Percentiles rank a stretch among this genome's conserved stretches.
Conservation (phyloP, 2,329 filamentous ascomycete genomes). For the Claviceps monticola region DNA sequence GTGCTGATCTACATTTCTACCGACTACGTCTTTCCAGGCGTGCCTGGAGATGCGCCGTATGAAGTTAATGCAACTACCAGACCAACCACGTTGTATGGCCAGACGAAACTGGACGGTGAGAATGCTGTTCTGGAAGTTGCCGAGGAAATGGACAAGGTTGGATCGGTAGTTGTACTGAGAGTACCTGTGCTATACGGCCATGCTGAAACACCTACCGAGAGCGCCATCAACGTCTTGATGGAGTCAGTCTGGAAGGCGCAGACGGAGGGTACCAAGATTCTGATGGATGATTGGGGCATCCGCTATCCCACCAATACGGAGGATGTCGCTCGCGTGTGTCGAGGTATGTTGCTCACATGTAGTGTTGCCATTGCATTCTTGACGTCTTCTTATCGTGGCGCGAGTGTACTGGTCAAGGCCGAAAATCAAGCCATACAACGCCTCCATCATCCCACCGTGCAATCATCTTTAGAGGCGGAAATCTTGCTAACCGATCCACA, state of each 20-base stretch:
- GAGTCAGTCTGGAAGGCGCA: slow-evolving; percentile 64
- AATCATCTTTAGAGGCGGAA: neutral
- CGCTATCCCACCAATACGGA: slow-evolving; percentile 83
- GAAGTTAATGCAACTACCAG: slow-evolving; percentile 45
- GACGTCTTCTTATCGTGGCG: neutral
- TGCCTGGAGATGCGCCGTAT: slow-evolving; percentile 72
- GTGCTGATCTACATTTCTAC: slow-evolving; percentile 69
- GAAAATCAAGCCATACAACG: neutral
- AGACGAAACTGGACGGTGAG: slow-evolving; percentile 48
- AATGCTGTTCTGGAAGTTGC: slow-evolving; percentile 52
- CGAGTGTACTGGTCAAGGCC: neutral
- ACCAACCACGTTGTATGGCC: slow-evolving; percentile 64
- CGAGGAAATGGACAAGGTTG: slow-evolving; percentile 30
- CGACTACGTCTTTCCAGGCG: slow-evolving; percentile 67
- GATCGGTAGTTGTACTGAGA: slow-evolving; percentile 55
- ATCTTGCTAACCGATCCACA: slow-evolving; percentile 13
- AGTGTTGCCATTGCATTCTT: neutral
- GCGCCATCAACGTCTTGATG: slow-evolving; percentile 70
- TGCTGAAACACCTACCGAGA: slow-evolving; percentile 57
- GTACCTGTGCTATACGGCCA: slow-evolving; percentile 77
- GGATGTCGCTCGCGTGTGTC: slow-evolving; percentile 67
- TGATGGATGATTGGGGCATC: slow-evolving; percentile 77
- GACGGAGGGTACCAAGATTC: slow-evolving; percentile 44
- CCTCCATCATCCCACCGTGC: no score
- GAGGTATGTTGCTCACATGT: slow-evolving; percentile 32